phyloP scores from a whole-genome alignment of 176 grass and related monocot genomes.

The Dactylis glomerata region DNA sequence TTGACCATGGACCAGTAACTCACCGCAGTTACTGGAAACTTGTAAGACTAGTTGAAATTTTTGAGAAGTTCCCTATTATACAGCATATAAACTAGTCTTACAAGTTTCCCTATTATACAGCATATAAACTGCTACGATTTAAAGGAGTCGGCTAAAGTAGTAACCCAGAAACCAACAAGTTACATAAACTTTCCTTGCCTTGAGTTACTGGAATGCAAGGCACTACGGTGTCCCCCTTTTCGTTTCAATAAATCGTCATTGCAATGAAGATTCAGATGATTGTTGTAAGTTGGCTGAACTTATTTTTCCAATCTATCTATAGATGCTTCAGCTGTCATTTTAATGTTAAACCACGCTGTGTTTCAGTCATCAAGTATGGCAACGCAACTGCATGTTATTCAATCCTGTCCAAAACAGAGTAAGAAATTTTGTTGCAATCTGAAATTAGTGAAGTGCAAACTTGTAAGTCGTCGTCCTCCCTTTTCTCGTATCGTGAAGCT shows the following conservation, averaged over 20 bases:
- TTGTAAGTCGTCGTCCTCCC: constrained; percentile 29
- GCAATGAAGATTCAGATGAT: no score
- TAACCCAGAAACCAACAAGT: no score
- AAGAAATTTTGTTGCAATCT: constrained; percentile 65
- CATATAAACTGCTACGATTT: no score
- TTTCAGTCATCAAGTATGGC: constrained; percentile 31
- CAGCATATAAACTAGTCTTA: no score
- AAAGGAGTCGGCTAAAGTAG: no score
- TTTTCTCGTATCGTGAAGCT: not conserved
- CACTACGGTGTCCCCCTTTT: not conserved
- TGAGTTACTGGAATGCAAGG: no score
- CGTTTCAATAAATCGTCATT: constrained; percentile 14
- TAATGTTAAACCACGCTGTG: constrained; percentile 13
- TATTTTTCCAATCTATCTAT: not conserved
- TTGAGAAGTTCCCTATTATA: no score
- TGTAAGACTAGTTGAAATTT: no score
- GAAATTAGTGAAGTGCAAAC: constrained; percentile 33
- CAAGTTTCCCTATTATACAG: no score
- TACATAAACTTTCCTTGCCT: no score
- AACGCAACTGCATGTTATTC: constrained; percentile 33
- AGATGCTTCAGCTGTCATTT: not conserved
- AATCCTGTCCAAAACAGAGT: constrained; percentile 43
- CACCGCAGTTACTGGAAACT: no score
- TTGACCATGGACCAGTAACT: no score
- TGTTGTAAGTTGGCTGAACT: constrained; percentile 42